Percentiles rank a stretch among this genome's conserved stretches.
Conservation (phyloP, 768 basidiomycete species). For the Amanita subjunquillea region DNA sequence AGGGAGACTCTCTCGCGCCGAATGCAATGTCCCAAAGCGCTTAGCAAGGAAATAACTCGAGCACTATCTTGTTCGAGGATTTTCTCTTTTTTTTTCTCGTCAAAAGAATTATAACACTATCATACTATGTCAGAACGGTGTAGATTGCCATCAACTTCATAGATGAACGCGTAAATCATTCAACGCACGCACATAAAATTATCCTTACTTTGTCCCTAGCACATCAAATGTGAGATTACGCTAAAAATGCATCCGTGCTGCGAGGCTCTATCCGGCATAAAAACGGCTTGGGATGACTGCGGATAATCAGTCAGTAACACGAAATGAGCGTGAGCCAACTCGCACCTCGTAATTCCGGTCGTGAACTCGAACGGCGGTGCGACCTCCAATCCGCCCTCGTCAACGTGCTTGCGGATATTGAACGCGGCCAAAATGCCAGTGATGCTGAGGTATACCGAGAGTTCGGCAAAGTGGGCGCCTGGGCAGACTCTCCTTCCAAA, state of each 20-base stretch:
- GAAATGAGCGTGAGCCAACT: neutral
- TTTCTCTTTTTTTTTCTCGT: no score
- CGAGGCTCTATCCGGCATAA: neutral
- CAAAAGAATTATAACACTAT: no score
- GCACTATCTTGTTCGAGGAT: no score
- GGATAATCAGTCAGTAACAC: neutral
- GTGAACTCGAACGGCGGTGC: conserved; percentile 2
- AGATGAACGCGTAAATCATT: no score
- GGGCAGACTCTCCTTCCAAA: conserved; percentile 6
- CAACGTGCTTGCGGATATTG: conserved; percentile 1
- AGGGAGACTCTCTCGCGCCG: no score
- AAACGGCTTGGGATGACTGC: conserved; percentile 1
- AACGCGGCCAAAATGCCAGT: conserved; percentile 5
- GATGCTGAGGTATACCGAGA: conserved; percentile 1
- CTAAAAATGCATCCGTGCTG: neutral
- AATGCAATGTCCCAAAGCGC: no score
- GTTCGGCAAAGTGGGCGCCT: conserved; percentile 6
- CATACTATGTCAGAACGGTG: no score
- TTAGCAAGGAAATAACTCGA: no score
- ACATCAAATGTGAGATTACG: neutral
- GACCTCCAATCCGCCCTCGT: neutral
- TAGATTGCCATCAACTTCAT: no score
- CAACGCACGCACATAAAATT: no score
- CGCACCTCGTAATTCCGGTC: conserved; percentile 6
- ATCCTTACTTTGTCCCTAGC: no score